Percentiles rank a stretch among this genome's conserved stretches.
Conservation (phyloP, 176 grass and related monocot species). For the Ananas comosus region DNA sequence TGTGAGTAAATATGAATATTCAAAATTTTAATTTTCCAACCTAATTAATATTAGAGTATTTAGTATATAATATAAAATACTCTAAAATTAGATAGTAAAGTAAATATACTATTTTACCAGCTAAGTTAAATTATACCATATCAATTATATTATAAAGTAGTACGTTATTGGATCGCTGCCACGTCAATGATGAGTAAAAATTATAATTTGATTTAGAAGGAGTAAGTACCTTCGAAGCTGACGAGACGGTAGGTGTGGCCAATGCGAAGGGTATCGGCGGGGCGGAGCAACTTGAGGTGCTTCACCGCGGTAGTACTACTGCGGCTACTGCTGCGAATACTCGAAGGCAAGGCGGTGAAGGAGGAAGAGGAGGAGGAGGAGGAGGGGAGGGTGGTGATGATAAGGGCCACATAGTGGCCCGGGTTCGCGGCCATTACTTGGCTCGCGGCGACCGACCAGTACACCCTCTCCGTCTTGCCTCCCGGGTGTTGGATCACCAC, state of each 20-base stretch:
- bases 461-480: constrained; percentile 10
- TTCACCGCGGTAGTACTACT: constrained; percentile 28
- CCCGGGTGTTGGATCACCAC: not conserved
- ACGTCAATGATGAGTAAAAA: too few species aligned
- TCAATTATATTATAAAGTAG: too few species aligned
- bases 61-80: too few species aligned
- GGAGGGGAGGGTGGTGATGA: not conserved
- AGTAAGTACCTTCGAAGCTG: constrained; percentile 59
- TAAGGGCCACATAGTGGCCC: constrained; percentile 20
- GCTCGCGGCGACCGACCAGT: not conserved
- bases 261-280: constrained; percentile 54
- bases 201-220: too few species aligned
- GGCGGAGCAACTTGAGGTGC: constrained; percentile 81
- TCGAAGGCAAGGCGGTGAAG: not conserved
- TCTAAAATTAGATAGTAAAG: too few species aligned
- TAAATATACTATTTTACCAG: too few species aligned
- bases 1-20: too few species aligned
- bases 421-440: constrained; percentile 22
- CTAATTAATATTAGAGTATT: too few species aligned
- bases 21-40: too few species aligned
- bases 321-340: not conserved
- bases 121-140: too few species aligned
- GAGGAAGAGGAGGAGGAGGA: not conserved
- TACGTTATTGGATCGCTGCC: too few species aligned
- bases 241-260: constrained; percentile 88